These are phyloP conservation scores for Knufia petricola DNA, from an alignment of 2,329 filamentous ascomycete species.

Conservation along the genomic window DNA sequence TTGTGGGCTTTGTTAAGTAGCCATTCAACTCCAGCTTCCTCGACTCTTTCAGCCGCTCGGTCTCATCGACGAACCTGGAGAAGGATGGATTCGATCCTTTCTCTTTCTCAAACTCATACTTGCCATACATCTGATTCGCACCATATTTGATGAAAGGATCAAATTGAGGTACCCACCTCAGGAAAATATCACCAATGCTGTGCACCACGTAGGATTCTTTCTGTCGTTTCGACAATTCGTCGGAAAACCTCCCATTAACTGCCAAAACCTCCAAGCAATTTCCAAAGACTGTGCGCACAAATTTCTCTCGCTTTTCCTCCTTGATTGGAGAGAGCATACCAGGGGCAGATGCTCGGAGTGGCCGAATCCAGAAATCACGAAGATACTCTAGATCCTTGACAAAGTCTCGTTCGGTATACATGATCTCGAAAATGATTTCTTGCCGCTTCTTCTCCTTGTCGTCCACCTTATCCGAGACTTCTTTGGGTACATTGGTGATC, in stretches of 20 bases:
- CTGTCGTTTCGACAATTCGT: slow-evolving; percentile 79
- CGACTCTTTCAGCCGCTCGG: slow-evolving; percentile 90
- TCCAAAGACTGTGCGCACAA: slow-evolving; percentile 88
- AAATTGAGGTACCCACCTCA: slow-evolving; percentile 85
- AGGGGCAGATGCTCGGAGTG: slow-evolving; percentile 58
- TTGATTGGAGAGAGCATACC: slow-evolving; percentile 68
- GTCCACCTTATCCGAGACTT: slow-evolving; percentile 78
- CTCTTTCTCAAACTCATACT: slow-evolving; percentile 97
- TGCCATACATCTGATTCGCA: slow-evolving; percentile 88
- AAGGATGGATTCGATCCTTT: slow-evolving; percentile 78
- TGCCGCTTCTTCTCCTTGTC: slow-evolving; percentile 95
- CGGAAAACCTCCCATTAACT: slow-evolving; percentile 81
- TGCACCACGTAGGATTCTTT: slow-evolving; percentile 82
- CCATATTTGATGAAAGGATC: slow-evolving; percentile 95
- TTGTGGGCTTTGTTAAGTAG: slow-evolving; percentile 95
- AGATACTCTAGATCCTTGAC: slow-evolving; percentile 98
- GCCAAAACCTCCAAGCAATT: slow-evolving; percentile 92
- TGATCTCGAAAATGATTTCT: slow-evolving; percentile 94
- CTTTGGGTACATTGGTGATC: slow-evolving; percentile 97
- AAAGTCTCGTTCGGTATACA: slow-evolving; percentile 97
- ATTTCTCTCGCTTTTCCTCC: slow-evolving; percentile 73
- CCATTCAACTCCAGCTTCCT: slow-evolving; percentile 94
- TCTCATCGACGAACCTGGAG: slow-evolving; percentile 87
- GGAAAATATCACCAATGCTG: slow-evolving; percentile 86
- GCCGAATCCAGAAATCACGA: slow-evolving; percentile 96